phyloP scores from a whole-genome alignment of 805 yeast species.

The Candida cerambycidarum region DNA sequence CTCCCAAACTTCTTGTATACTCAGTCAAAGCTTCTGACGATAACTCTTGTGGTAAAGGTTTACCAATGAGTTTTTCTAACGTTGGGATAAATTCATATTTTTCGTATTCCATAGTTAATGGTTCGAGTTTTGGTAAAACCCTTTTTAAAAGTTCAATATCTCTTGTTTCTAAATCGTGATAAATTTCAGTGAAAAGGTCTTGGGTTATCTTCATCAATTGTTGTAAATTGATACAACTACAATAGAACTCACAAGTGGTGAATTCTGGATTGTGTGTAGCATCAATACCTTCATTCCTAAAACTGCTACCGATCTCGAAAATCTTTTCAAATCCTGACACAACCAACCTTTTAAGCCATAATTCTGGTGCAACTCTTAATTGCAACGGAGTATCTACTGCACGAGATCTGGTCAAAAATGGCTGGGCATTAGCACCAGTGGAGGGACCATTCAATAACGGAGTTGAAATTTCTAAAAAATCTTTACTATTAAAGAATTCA shows the following conservation, averaged over 20 bases:
- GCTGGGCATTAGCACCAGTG: constrained; percentile 92
- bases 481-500: constrained; percentile 49
- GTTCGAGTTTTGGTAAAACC: constrained; percentile 18
- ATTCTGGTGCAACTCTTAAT: constrained; percentile 89
- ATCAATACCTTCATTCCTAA: constrained; percentile 93
- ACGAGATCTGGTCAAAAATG: constrained; percentile 58
- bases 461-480: constrained; percentile 82
- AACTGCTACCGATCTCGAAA: constrained; percentile 81
- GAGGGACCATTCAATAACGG: constrained; percentile 75
- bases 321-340: constrained; percentile 85
- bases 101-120: constrained; percentile 16
- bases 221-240: constrained; percentile 62
- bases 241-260: constrained; percentile 86
- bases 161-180: constrained; percentile 24
- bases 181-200: constrained; percentile 46
- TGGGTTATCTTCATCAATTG: constrained; percentile 69
- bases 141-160: neutral
- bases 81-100: constrained; percentile 67
- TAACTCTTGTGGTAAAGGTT: constrained; percentile 45
- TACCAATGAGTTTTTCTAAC: constrained; percentile 54
- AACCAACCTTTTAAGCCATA: constrained; percentile 84
- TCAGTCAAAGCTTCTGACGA: constrained; percentile 38
- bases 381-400: constrained; percentile 34
- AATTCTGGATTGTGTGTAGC: constrained; percentile 94
- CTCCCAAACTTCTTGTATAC: constrained; percentile 39